phyloP scores from a whole-genome alignment of 139 green algal genomes.

The Tetradesmus lagerheimii region DNA sequence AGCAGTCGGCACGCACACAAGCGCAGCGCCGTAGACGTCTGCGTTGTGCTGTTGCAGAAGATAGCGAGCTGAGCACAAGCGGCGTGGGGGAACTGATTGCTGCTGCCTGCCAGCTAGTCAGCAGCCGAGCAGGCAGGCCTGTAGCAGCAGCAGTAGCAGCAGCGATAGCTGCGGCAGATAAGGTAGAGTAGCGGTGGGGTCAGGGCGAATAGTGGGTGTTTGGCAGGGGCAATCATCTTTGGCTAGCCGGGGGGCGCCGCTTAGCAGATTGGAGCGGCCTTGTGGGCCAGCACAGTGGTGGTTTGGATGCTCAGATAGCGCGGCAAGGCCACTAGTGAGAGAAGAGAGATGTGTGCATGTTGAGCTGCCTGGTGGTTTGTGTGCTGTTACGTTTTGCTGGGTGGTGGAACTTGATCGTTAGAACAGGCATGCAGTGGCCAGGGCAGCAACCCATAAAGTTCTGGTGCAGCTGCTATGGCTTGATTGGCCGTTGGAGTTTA shows the following conservation, averaged over 20 bases:
- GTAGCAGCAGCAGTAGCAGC: constrained; percentile 1
- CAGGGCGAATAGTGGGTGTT: not conserved
- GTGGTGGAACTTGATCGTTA: not conserved
- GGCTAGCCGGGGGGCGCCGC: not conserved
- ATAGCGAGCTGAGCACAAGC: not conserved
- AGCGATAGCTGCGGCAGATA: not conserved
- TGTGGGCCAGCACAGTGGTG: not conserved
- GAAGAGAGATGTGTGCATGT: not conserved
- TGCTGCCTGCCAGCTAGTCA: not conserved
- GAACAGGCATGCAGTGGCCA: not conserved
- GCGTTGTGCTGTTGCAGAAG: not conserved
- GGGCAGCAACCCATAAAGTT: not conserved
- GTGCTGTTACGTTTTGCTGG: not conserved
- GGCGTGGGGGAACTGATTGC: not conserved
- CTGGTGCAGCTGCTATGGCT: not conserved
- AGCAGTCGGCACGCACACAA: not conserved
- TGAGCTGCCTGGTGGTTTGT: not conserved
- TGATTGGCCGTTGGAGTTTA: not conserved
- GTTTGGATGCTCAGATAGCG: not conserved
- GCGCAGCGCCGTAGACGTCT: not conserved
- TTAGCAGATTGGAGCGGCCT: not conserved
- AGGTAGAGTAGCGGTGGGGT: not conserved
- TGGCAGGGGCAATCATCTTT: not conserved
- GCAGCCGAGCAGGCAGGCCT: not conserved
- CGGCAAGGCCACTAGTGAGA: not conserved